Conservation (phyloP, 2,329 filamentous ascomycete genomes). For the Rugonectria rugulosa region DNA sequence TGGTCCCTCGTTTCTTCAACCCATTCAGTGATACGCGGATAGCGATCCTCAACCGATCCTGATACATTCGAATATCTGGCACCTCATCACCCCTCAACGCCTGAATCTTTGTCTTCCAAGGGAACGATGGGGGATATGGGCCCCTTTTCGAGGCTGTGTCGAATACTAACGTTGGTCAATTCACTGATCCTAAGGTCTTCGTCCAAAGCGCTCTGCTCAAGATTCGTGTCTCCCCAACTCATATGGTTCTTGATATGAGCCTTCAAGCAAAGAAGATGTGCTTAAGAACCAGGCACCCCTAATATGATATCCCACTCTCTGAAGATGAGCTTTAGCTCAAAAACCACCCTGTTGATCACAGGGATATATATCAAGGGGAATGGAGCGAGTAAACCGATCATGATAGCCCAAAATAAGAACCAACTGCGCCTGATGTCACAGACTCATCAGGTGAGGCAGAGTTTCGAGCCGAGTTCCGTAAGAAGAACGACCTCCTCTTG, state of each 20-base stretch:
- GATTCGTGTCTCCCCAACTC: slow-evolving; percentile 48
- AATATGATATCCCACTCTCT: slow-evolving; percentile 71
- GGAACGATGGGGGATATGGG: slow-evolving; percentile 20
- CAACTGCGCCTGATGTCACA: slow-evolving; percentile 74
- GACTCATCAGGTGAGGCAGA: slow-evolving; percentile 71
- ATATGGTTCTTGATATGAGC: slow-evolving; percentile 34
- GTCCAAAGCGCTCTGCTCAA: slow-evolving; percentile 51
- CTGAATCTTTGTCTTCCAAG: slow-evolving; percentile 10
- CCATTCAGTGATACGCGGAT: no score
- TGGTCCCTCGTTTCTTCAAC: no score
- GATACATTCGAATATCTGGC: no score
- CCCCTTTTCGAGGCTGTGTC: slow-evolving; percentile 37
- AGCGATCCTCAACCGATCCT: no score
- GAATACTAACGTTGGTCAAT: slow-evolving; percentile 39
- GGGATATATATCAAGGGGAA: slow-evolving; percentile 66
- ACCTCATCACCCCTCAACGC: not conserved
- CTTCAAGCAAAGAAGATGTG: slow-evolving; percentile 45
- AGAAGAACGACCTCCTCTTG: slow-evolving; percentile 76
- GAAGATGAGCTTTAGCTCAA: slow-evolving; percentile 66
- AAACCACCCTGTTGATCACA: slow-evolving; percentile 64
- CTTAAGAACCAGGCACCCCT: slow-evolving; percentile 64
- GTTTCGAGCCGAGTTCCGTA: slow-evolving; percentile 70
- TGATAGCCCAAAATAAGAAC: slow-evolving; percentile 73
- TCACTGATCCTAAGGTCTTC: slow-evolving; percentile 44
- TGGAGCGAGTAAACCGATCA: slow-evolving; percentile 56